Base-by-base conservation (phyloP, 768 basidiomycete genomes). In the Pholiota microspora region DNA sequence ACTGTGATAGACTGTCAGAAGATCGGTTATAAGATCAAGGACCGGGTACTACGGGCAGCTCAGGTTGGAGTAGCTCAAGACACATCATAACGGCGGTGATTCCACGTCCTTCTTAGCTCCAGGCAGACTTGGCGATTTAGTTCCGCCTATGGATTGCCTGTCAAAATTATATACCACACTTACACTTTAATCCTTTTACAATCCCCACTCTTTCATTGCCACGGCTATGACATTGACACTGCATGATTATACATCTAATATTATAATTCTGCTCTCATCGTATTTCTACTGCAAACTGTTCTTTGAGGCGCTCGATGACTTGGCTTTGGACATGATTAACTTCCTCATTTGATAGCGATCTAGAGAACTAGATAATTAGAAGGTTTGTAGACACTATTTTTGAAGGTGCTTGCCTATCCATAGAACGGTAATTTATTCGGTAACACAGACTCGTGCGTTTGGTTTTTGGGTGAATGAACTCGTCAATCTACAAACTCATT, bases 51-150 rank as follows among this genome's bases (percentile, higher is more conserved):
- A 68, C 82, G 97, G 53, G 93, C 97, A 3, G 94, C 97, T 18
- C 94, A 98, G 76, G 97, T 98, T 54, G 97, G 96, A 53, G 95
- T 98, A 24, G 94, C 86, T 15, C 89, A 93, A 72, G 61, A 62
- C 24, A 62, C 61, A 27, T 62, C 61, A 58, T 62, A 52, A 54
- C 58, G 38, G 35, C 21, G 40, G 16, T 34, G 13, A n/a, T 28
- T 47, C 56, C 34, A 16, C 50, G 45, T 36, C 50, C 27, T 49
- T 49, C 31, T 21, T 52, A 23, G 40, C 40, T 21, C 21, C 21
- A 42, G 46, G 18, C 40, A 49, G 23, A 32, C 34, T 34, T 18
- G 29, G 21, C 35, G 45, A 44, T 27, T 21, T 29, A 54, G 35
- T 45, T 35, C 31, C 32, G 45, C 49, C 38, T 18, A 49, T 29